A percentile compares a stretch with the other conserved stretches of the same genome.
phyloP scores from a whole-genome alignment of 1,139 yeast species.

The Blastobotrys petasosporus region DNA sequence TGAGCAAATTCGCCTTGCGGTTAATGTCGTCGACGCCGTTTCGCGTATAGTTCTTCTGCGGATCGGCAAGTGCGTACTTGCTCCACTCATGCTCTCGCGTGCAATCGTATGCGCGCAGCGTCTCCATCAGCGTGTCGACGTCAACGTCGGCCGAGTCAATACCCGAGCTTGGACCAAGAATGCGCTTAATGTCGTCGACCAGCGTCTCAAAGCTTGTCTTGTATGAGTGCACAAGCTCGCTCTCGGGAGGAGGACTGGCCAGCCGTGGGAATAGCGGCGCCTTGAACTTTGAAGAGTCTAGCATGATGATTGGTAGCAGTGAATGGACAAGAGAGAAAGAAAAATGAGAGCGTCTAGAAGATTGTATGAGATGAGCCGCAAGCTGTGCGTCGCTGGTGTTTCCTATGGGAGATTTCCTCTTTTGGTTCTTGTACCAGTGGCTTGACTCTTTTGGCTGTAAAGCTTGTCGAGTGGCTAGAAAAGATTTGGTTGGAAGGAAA shows the following conservation, averaged over 20 bases:
- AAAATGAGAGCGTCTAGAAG: neutral
- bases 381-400: too few species aligned
- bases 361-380: neutral
- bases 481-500: constrained; percentile 5
- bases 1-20: constrained; percentile 60
- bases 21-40: constrained; percentile 71
- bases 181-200: constrained; percentile 31
- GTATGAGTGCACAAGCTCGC: neutral
- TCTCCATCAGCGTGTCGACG: constrained; percentile 40
- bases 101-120: constrained; percentile 48
- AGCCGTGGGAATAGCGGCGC: constrained; percentile 5
- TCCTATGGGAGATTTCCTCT: too few species aligned
- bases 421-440: neutral
- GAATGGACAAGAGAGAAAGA: neutral
- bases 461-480: constrained; percentile 8
- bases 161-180: constrained; percentile 37
- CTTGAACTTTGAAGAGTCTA: neutral
- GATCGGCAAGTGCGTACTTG: constrained; percentile 52
- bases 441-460: neutral
- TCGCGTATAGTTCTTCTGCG: constrained; percentile 40
- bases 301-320: too few species aligned
- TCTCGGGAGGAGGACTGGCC: neutral
- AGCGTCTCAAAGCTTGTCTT: constrained; percentile 28
- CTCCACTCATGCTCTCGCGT: constrained; percentile 50
- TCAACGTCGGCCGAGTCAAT: constrained; percentile 48